Base-by-base conservation (phyloP, 352 stramenopile genomes). In the Thalassiosira tumida region DNA sequence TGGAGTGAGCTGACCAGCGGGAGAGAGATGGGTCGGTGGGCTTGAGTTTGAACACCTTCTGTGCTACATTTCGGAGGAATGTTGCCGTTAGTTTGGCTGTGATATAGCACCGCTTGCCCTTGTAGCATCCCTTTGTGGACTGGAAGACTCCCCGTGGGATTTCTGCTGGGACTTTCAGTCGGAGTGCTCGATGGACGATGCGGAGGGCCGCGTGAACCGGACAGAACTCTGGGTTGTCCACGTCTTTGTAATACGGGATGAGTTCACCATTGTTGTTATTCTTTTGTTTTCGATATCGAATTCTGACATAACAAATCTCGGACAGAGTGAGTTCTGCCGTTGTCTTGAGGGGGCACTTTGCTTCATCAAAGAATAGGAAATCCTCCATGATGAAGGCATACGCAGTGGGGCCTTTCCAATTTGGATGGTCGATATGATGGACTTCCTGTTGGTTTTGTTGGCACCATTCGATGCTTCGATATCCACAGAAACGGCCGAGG, bases 191-290 rank as follows among this genome's bases (percentile, higher is more conserved):
- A 0, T 62, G 43, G 17, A 26, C 24, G 31, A 90, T 90, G 40
- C 67, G 75, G 24, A 81, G 3, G 2, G 40, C 41, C 26, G 47
- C 73, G 2, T 6, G 1, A 24, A 81, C 73, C 2, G 73, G 41
- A 35, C 73, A 81, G 13, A 67, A 81, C 2, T 29, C 41, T 29
- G 73, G 73, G 40, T 81, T 65, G 1, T 24, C 47, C 1, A 37
- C 26, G 24, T 90, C 84, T 26, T 40, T 26, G 29, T 62, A 65
- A 40, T 70, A 86, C 1, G 84, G 41, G 7, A 90, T 86, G 21
- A 70, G 40, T 50, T 90, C 65, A n/a, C 38, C 35, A 67, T 90
- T 86, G 33, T 31, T 4, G 81, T 64, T 33, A 82, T 90, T 54
- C 86, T 90, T 54, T 86, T 77, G 13, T 77, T 73, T n/a, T n/a